Evolutionary conservation across 2,329 filamentous ascomycete species (phyloP).

Genomic region (Aspergillus brasiliensis): DNA sequence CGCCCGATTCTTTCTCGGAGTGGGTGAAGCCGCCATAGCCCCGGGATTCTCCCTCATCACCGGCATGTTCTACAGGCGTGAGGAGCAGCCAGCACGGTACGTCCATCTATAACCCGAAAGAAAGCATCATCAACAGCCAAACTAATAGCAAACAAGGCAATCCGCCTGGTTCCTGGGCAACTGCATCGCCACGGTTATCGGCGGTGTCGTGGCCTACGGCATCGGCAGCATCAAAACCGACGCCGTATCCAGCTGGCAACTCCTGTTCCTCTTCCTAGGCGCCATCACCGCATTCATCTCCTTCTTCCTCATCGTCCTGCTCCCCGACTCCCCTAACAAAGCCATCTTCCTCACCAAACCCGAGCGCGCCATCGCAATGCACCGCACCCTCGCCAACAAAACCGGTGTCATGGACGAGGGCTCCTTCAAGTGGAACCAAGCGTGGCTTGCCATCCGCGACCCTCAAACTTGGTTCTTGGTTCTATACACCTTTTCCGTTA

Average conservation of each 20-base stretch:
- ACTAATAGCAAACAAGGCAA: slow-evolving; percentile 23
- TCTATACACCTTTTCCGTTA: slow-evolving; percentile 35
- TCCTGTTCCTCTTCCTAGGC: slow-evolving; percentile 36
- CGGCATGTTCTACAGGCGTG: slow-evolving; percentile 38
- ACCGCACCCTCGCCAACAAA: slow-evolving; percentile 54
- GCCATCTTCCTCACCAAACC: slow-evolving; percentile 45
- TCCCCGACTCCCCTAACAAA: slow-evolving; percentile 37
- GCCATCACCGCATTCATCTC: slow-evolving; percentile 27
- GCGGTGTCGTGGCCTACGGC: slow-evolving; percentile 33
- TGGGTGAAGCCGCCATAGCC: slow-evolving; percentile 33
- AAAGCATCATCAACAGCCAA: background rate
- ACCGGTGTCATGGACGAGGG: slow-evolving; percentile 57
- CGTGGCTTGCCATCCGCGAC: slow-evolving; percentile 35
- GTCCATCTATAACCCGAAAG: background rate
- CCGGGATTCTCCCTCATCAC: slow-evolving; percentile 42
- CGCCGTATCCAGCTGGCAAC: slow-evolving; percentile 29
- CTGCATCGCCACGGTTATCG: slow-evolving; percentile 33
- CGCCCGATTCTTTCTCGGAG: slow-evolving; percentile 41
- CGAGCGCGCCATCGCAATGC: slow-evolving; percentile 52
- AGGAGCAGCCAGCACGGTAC: slow-evolving; percentile 34
- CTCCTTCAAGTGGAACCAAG: slow-evolving; percentile 46
- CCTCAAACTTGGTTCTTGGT: slow-evolving; percentile 38
- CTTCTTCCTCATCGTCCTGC: slow-evolving; percentile 23
- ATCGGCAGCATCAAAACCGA: slow-evolving; percentile 26
- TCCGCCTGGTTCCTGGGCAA: slow-evolving; percentile 40